Evolutionary conservation across 1,284 basidiomycete species (phyloP).

Genomic region (Thelephora terrestris): DNA sequence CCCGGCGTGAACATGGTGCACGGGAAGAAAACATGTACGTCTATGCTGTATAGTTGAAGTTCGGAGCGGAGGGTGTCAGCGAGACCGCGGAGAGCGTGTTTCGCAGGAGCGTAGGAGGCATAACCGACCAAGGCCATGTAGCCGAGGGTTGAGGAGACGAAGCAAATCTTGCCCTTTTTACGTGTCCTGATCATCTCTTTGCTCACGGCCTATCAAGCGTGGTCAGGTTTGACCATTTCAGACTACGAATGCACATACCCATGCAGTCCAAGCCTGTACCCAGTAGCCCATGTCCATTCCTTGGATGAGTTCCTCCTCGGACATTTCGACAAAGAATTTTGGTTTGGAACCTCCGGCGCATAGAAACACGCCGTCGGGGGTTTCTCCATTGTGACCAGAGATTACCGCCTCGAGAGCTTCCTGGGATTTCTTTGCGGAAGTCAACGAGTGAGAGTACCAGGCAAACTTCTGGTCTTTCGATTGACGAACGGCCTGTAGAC

Average conservation of each 20-base stretch:
- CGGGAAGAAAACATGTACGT: conserved; percentile 83
- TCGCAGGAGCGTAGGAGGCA: conserved; percentile 79
- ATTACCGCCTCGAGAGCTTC: conserved; percentile 56
- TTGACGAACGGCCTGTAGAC: conserved; percentile 32
- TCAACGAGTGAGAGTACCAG: conserved; percentile 55
- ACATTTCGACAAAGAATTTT: conserved; percentile 64
- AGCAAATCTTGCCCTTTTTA: conserved; percentile 61
- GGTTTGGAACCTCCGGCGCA: conserved; percentile 69
- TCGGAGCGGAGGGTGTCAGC: conserved; percentile 84
- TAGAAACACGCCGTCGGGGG: conserved; percentile 69
- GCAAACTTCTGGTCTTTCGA: conserved; percentile 45
- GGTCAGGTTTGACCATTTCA: neutral
- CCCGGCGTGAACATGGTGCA: conserved; percentile 81
- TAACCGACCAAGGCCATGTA: conserved; percentile 82
- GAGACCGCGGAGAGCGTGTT: conserved; percentile 83
- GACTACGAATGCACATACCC: conserved; percentile 35
- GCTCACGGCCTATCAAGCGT: conserved; percentile 45
- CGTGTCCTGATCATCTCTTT: conserved; percentile 60
- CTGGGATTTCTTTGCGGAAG: conserved; percentile 35
- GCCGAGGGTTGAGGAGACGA: conserved; percentile 77
- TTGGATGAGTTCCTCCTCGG: conserved; percentile 44
- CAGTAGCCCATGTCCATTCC: conserved; percentile 62
- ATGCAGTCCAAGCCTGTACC: conserved; percentile 70
- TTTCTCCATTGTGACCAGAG: conserved; percentile 37
- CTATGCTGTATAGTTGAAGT: conserved; percentile 69